Conservation (phyloP, 2,329 filamentous ascomycete genomes). For the Diaporthe velutina region DNA sequence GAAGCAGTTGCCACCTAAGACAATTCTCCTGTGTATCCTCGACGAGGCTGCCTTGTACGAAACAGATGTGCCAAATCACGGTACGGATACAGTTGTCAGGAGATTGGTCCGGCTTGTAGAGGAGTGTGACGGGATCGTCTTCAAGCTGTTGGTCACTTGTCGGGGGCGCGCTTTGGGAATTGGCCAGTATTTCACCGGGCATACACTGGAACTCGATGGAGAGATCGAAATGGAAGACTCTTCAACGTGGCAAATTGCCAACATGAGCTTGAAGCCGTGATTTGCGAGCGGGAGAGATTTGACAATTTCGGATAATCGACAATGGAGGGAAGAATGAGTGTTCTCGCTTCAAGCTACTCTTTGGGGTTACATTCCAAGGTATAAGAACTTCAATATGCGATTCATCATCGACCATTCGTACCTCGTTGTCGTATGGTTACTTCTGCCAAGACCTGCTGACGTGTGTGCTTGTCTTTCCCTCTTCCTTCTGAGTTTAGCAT, state of each 20-base stretch:
- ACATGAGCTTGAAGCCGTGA: not conserved
- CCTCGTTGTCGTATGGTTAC: not conserved
- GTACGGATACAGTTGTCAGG: not conserved
- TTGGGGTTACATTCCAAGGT: not conserved
- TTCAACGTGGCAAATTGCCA: constrained; percentile 1
- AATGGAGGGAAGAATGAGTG: not conserved
- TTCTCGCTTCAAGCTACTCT: not conserved
- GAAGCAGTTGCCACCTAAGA: constrained; percentile 7
- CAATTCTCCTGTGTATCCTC: constrained; percentile 10
- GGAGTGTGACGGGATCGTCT: not conserved
- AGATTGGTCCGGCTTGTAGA: constrained; percentile 2
- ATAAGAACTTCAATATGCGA: not conserved
- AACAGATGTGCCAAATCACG: not conserved
- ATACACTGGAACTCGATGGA: not conserved
- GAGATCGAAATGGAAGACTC: constrained; percentile 10
- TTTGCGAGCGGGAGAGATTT: not conserved
- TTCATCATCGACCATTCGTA: not conserved
- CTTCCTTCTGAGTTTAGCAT: not conserved
- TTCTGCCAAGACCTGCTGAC: not conserved
- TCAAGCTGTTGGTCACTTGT: constrained; percentile 23
- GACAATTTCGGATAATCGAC: not conserved
- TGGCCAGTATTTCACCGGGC: not conserved
- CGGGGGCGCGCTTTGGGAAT: not conserved
- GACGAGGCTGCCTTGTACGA: constrained; percentile 26
- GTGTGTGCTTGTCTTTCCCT: not conserved